These are phyloP conservation scores for Cordia subcordata DNA, from an alignment of 257 asterid genomes.

Conservation along the genomic window DNA sequence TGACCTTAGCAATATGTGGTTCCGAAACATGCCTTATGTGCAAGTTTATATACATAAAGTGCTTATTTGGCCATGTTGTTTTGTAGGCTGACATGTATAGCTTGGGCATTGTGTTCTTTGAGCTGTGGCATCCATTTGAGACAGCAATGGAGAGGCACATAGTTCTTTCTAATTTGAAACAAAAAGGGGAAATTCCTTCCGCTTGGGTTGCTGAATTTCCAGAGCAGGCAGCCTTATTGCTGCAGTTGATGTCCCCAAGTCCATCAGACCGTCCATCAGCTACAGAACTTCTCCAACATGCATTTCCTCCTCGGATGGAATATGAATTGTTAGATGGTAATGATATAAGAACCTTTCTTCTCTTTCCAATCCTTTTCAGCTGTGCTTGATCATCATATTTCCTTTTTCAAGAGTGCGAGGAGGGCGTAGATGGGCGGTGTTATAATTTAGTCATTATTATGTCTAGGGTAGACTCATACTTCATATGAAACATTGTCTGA, in stretches of 20 bases:
- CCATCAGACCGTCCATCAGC: constrained; percentile 98
- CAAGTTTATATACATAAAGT: constrained; percentile 6
- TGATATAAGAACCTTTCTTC: constrained; percentile 19
- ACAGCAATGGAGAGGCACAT: constrained; percentile 96
- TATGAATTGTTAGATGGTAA: constrained; percentile 81
- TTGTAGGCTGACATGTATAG: constrained; percentile 92
- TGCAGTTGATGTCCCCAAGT: constrained; percentile 66
- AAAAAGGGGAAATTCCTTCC: constrained; percentile 83
- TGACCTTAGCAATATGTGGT: neutral
- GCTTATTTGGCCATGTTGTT: constrained; percentile 18
- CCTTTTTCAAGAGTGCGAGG: neutral
- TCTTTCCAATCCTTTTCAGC: neutral
- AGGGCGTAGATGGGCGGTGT: too few relatives aligned
- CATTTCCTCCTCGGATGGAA: constrained; percentile 94
- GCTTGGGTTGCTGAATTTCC: constrained; percentile 71
- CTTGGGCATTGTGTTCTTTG: constrained; percentile 88
- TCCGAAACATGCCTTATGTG: constrained; percentile 3
- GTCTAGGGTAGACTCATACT: too few relatives aligned
- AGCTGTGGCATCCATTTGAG: constrained; percentile 96
- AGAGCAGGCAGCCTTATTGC: constrained; percentile 79
- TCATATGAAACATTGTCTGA: too few relatives aligned
- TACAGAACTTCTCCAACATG: constrained; percentile 79
- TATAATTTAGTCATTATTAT: too few relatives aligned
- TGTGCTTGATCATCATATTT: too few relatives aligned
- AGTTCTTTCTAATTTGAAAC: constrained; percentile 78